These are phyloP conservation scores for Pichia sp. DNA, from an alignment of 1,139 yeast genomes.

Conservation along the genomic window DNA sequence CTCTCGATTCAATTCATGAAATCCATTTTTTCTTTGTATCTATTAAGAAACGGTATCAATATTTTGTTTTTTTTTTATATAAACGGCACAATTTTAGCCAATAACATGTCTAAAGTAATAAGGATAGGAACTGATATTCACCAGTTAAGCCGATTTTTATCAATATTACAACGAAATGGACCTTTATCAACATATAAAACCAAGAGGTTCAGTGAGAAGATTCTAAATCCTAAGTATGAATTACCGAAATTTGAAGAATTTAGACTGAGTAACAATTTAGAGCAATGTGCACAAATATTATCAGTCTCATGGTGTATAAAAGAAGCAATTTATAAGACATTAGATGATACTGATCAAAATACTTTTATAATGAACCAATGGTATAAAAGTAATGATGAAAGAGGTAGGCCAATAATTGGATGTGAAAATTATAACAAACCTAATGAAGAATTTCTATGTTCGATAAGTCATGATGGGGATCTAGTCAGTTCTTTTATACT, in stretches of 20 bases:
- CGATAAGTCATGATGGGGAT: conserved; percentile 65
- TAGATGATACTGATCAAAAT: conserved; percentile 44
- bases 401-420: conserved; percentile 35
- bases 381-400: conserved; percentile 40
- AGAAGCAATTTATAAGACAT: conserved; percentile 66
- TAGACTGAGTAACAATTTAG: conserved; percentile 17
- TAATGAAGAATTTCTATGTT: conserved; percentile 45
- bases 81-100: no score
- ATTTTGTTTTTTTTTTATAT: no score
- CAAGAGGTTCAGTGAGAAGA: conserved; percentile 39
- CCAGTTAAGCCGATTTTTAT: conserved; percentile 42
- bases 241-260: conserved; percentile 33
- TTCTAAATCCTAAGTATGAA: conserved; percentile 48
- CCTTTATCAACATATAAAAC: conserved; percentile 27
- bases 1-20: no score
- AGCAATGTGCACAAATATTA: conserved; percentile 33
- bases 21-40: no score
- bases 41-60: no score
- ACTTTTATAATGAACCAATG: conserved; percentile 54
- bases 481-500: conserved; percentile 37
- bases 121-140: conserved; percentile 67
- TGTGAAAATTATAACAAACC: conserved; percentile 29
- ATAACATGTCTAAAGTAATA: conserved; percentile 21
- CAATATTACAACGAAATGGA: conserved; percentile 35
- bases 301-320: conserved; percentile 64